phyloP scores from a whole-genome alignment of 2,329 filamentous ascomycete species.

The Phaeosphaeriaceae sp. region DNA sequence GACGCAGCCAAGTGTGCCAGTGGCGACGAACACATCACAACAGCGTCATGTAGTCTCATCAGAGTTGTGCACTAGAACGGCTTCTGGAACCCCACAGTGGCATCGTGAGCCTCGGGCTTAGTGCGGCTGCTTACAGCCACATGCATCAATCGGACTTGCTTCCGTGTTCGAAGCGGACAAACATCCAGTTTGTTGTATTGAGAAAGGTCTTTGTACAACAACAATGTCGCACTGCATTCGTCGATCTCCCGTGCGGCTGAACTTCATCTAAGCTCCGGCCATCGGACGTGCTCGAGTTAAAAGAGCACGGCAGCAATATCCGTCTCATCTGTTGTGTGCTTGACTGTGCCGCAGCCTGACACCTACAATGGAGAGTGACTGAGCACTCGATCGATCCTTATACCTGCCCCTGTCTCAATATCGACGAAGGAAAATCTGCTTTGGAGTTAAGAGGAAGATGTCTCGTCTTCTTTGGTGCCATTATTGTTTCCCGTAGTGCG shows the following conservation, averaged over 20 bases:
- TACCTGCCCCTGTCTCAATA: neutral
- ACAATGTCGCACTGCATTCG: slow-evolving; percentile 15
- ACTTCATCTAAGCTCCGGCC: slow-evolving; percentile 8
- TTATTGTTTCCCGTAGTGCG: neutral
- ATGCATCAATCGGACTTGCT: neutral
- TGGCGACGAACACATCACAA: slow-evolving; percentile 2
- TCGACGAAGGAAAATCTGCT: neutral
- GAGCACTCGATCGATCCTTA: neutral
- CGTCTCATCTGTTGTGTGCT: neutral
- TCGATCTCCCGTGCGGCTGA: slow-evolving; percentile 30
- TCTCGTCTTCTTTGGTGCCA: neutral
- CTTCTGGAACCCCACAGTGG: slow-evolving; percentile 3
- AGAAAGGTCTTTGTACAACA: neutral
- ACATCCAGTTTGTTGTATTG: neutral
- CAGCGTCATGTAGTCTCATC: slow-evolving; percentile 17
- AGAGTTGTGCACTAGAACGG: slow-evolving; percentile 10
- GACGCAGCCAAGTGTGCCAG: neutral
- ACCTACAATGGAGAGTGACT: neutral
- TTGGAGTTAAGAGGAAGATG: too few species aligned
- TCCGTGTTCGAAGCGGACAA: slow-evolving; percentile 1
- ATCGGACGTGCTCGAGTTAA: slow-evolving; percentile 13
- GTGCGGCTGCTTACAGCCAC: slow-evolving; percentile 8
- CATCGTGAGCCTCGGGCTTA: slow-evolving; percentile 7
- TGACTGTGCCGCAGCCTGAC: neutral
- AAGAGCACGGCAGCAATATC: neutral